Evolutionary conservation across 2,329 filamentous ascomycete species (phyloP), one percentile per base, ranked within the genome.

Genomic region (Aspergillus sp.): DNA sequence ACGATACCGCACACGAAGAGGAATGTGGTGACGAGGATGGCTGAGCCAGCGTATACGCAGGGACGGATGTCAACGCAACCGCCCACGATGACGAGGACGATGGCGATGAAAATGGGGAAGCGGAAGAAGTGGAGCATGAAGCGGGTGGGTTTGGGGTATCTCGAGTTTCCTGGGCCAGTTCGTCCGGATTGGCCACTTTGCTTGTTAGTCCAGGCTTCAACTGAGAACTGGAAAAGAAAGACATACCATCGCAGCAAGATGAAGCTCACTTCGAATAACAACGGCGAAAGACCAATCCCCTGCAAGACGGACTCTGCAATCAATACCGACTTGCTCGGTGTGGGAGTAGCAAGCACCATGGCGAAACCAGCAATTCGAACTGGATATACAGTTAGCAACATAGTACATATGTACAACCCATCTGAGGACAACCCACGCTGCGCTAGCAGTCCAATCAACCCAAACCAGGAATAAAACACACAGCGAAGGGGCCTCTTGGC

Each of bases 221-320:
- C 1, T 10, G 4, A 8, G 19, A 2, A 12, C 5, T 3, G 40
- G 7, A 5, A 13, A 26, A 34, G 27, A 12, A 7, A 7, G 19
- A 31, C 46, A 11, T 51, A 61, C 58, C 55, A 56, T 48, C 52
- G 43, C 33, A 62, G 26, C 40, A 61, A 49, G 7, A 60, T 41
- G 26, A 59, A 42, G 41, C 58, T 61, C 30, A 61, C 50, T 44
- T 62, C 58, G 31, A 62, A 60, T 12, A 61, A 43, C 12, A 62
- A 51, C 31, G 57, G 56, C 8, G 58, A 61, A n/a, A 61, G 52
- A 2, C 58, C 59, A 27, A 58, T 52, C 12, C 49, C 52, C 49
- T 56, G 54, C 42, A 61, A 33, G 13, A 49, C 44, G 19, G 43
- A 45, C 39, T 58, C 52, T 6, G 56, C 48, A 27, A 52, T 53